Conservation (phyloP, 192 early-diverging fungal species). For the Pecoramyces ruminantium region DNA sequence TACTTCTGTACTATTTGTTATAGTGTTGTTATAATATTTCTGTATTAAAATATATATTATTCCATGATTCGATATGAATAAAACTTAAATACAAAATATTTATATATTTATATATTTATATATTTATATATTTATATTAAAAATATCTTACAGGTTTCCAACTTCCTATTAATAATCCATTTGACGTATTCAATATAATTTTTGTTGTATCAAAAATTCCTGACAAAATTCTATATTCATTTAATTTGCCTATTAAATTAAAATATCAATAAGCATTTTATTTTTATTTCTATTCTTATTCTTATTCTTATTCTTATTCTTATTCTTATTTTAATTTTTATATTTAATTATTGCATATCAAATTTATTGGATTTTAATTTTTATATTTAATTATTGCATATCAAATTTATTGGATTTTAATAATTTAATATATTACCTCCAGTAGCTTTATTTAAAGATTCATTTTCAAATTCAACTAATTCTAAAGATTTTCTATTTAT, state of each 20-base stretch:
- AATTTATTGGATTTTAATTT: too few relatives aligned
- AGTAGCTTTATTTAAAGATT: background rate
- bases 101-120: too few relatives aligned
- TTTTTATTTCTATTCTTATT: too few relatives aligned
- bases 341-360: too few relatives aligned
- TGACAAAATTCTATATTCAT: background rate
- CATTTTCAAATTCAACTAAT: background rate
- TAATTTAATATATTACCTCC: background rate
- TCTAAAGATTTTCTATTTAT: background rate
- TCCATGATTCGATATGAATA: too few relatives aligned
- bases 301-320: too few relatives aligned
- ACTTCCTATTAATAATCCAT: background rate
- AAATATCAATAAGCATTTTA: background rate
- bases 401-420: background rate
- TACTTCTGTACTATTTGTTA: background rate
- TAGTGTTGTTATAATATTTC: background rate
- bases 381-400: too few relatives aligned
- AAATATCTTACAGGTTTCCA: background rate
- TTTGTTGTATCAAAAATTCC: background rate
- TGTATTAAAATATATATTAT: background rate
- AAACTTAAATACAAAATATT: too few relatives aligned
- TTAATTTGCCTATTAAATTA: background rate
- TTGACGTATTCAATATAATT: background rate
- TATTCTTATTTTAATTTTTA: too few relatives aligned
- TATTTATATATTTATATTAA: too few relatives aligned